These are phyloP conservation scores for Suhomyces choctaworum DNA, from an alignment of 1,139 yeast species.

Conservation along the genomic window DNA sequence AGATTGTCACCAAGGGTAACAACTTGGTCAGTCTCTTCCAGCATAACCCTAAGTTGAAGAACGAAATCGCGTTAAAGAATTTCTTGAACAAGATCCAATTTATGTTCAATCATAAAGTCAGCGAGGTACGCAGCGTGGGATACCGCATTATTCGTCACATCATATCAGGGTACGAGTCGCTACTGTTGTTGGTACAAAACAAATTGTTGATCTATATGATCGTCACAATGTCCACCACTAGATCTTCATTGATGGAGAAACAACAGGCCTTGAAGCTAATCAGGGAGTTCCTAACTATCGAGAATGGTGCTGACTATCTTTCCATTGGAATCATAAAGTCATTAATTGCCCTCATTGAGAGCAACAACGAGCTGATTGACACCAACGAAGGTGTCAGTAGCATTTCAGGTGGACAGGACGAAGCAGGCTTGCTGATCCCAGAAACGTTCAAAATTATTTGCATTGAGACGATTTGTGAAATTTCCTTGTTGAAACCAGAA, in stretches of 20 bases:
- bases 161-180: conserved; percentile 54
- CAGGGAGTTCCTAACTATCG: conserved; percentile 59
- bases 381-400: conserved; percentile 6
- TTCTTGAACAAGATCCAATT: conserved; percentile 62
- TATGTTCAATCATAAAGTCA: conserved; percentile 56
- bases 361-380: conserved; percentile 14
- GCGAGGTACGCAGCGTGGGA: conserved; percentile 73
- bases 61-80: conserved; percentile 64
- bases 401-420: conserved; percentile 1
- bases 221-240: conserved; percentile 60
- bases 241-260: conserved; percentile 59
- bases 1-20: conserved; percentile 60
- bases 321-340: conserved; percentile 72
- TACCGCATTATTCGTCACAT: conserved; percentile 71
- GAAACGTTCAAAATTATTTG: conserved; percentile 48
- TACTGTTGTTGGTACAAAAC: conserved; percentile 46
- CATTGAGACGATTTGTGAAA: conserved; percentile 72
- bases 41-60: conserved; percentile 59
- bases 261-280: conserved; percentile 77
- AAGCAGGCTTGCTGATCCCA: conserved; percentile 10
- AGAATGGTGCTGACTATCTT: conserved; percentile 56
- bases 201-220: conserved; percentile 65
- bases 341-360: conserved; percentile 60
- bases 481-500: conserved; percentile 61
- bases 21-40: conserved; percentile 59